A percentile compares a stretch with the other conserved stretches of the same genome.
phyloP scores from a whole-genome alignment of 306 rosid species.

The Crotalaria pallida region DNA sequence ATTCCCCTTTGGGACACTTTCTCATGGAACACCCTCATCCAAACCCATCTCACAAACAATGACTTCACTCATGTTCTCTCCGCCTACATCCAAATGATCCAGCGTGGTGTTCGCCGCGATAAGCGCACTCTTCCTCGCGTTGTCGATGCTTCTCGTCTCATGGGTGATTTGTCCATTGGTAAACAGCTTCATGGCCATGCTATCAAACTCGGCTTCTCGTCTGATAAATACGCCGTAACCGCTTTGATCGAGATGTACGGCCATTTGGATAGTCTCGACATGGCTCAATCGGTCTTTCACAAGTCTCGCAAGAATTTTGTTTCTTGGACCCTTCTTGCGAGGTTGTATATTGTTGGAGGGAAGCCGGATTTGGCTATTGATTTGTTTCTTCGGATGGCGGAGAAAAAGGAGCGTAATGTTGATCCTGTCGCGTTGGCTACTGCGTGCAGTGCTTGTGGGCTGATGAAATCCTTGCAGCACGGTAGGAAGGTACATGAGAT shows the following conservation, averaged over 20 bases:
- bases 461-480: constrained; percentile 31
- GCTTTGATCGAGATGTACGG: constrained; percentile 61
- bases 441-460: constrained; percentile 43
- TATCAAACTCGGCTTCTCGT: constrained; percentile 46
- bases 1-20: constrained; percentile 52
- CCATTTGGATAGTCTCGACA: constrained; percentile 32
- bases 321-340: constrained; percentile 62
- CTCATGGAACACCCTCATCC: constrained; percentile 67
- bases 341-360: constrained; percentile 36
- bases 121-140: constrained; percentile 63
- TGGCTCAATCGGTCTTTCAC: constrained; percentile 42
- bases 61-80: constrained; percentile 30
- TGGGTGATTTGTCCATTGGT: constrained; percentile 34
- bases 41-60: constrained; percentile 41
- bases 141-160: constrained; percentile 45
- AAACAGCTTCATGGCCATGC: constrained; percentile 59
- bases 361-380: constrained; percentile 44
- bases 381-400: constrained; percentile 42
- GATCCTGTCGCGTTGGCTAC: constrained; percentile 58
- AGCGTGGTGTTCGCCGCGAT: constrained; percentile 51
- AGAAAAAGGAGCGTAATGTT: background rate
- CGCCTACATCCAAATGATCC: constrained; percentile 50
- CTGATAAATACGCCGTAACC: constrained; percentile 40
- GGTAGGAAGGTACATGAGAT: constrained; percentile 44
- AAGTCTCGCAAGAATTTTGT: constrained; percentile 34